Conservation (phyloP, 805 yeast genomes). For the Kregervanrija delftensis region DNA sequence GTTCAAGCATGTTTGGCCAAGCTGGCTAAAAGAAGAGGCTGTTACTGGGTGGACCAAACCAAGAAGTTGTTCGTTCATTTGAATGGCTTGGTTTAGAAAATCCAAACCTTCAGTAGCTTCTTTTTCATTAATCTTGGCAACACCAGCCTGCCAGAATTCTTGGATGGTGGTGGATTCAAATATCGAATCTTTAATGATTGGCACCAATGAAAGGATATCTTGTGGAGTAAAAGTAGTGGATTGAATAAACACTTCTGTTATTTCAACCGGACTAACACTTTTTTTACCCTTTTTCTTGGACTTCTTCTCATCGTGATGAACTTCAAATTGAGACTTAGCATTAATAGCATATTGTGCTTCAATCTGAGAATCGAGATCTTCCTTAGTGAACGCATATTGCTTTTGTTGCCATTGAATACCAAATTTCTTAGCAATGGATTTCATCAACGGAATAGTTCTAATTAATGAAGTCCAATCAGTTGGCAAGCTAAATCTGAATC, state of each 20-base stretch:
- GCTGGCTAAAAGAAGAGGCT: constrained; percentile 56
- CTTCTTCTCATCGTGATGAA: constrained; percentile 21
- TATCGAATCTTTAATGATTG: constrained; percentile 66
- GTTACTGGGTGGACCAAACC: constrained; percentile 78
- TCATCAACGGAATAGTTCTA: constrained; percentile 39
- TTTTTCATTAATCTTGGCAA: constrained; percentile 28
- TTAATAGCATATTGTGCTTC: constrained; percentile 17
- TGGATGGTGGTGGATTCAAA: constrained; percentile 63
- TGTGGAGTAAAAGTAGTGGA: constrained; percentile 44
- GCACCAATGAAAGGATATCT: constrained; percentile 65
- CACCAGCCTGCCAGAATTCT: constrained; percentile 66
- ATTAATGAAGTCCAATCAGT: constrained; percentile 38
- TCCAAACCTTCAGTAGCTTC: constrained; percentile 51
- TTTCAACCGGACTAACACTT: constrained; percentile 9
- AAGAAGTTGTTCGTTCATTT: constrained; percentile 74
- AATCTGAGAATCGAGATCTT: constrained; percentile 28
- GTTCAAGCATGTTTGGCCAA: constrained; percentile 64
- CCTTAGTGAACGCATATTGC: constrained; percentile 42
- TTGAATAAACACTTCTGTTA: constrained; percentile 1
- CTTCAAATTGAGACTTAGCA: constrained; percentile 20
- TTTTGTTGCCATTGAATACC: constrained; percentile 80
- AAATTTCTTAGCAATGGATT: constrained; percentile 66
- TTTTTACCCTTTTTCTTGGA: constrained; percentile 28
- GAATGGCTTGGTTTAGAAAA: constrained; percentile 61
- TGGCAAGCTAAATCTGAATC: constrained; percentile 59